Evolutionary conservation across 345 rosid genomes (phyloP).

Genomic region (Moringa oleifera): DNA sequence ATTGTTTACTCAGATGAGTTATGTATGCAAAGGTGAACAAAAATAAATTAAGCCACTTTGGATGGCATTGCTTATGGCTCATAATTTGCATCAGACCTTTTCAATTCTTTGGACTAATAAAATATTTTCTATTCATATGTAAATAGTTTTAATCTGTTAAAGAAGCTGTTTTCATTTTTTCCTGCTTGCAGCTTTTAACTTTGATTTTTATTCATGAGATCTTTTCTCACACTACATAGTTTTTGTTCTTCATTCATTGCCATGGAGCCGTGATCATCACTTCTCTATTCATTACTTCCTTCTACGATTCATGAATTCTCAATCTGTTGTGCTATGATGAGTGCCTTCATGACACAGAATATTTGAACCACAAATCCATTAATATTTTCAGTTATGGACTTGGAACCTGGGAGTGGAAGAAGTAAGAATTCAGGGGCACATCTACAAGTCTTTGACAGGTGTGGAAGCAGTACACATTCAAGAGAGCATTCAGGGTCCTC

Average conservation of each 20-base stretch:
- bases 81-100: no score
- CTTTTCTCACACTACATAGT: not conserved
- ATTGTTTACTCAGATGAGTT: not conserved
- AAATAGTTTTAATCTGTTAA: no score
- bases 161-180: not conserved
- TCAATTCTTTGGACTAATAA: no score
- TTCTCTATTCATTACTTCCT: not conserved
- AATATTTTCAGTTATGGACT: constrained; percentile 38
- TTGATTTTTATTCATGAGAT: not conserved
- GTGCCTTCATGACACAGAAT: constrained; percentile 1
- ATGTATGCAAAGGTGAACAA: not conserved
- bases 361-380: constrained; percentile 3
- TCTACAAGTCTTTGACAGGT: not conserved
- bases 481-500: constrained; percentile 1
- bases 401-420: constrained; percentile 18
- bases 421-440: constrained; percentile 10
- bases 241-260: not conserved
- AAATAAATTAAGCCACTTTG: not conserved
- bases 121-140: no score
- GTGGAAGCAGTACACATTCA: constrained; percentile 15
- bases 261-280: not conserved
- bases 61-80: not conserved
- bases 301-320: not conserved
- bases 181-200: not conserved
- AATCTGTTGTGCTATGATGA: not conserved